Evolutionary conservation across 306 rosid species (phyloP), one percentile per base, ranked within the genome.

Genomic region (Quercus rubra): DNA sequence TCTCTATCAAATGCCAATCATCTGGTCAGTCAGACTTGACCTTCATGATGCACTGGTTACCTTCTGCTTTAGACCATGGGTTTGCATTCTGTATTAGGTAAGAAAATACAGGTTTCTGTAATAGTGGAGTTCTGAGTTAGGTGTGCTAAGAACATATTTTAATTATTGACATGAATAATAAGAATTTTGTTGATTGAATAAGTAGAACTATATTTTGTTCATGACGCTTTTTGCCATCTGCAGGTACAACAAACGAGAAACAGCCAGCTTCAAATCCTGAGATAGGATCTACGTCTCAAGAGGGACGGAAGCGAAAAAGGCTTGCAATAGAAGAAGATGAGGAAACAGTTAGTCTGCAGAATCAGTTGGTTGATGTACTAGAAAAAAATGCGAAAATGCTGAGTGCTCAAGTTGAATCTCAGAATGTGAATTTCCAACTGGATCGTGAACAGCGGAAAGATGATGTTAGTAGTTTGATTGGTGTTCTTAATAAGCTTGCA

Each of bases 401-500:
- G 76, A 84, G 77, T 1, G 81, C 94, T 70, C 97, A 91, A 18
- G 90, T 95, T 18, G 97, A 90, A 73, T 89, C 94, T 74, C 98
- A 91, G 88, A 95, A 90, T 79, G 46, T 77, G 17, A 93, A 93
- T 83, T 93, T 85, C 51, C 92, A 86, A 57, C 74, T 91, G 72
- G 98, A 93, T 71, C 84, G 94, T 15, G 96, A 93, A 81, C 99
- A 91, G 86, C 90, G 93, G 87, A 95, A 87, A 74, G 88, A 85
- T 81, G 90, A 92, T 67, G 86, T 91, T 4, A 89, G 85, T 73
- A 87, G 80, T 83, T 73, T 95, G 59, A 89, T 95, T 74, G 85
- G 91, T 59, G 99, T 95, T n/a, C 97, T 95, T 55, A 90, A 91
- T 79, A 95, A 91, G 91, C 91, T 95, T 69, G 99, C 99, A 63